A percentile compares a stretch with the other conserved stretches of the same genome.
phyloP scores from a whole-genome alignment of 1,284 basidiomycete genomes.

The Cryptococcus jaspeensis region DNA sequence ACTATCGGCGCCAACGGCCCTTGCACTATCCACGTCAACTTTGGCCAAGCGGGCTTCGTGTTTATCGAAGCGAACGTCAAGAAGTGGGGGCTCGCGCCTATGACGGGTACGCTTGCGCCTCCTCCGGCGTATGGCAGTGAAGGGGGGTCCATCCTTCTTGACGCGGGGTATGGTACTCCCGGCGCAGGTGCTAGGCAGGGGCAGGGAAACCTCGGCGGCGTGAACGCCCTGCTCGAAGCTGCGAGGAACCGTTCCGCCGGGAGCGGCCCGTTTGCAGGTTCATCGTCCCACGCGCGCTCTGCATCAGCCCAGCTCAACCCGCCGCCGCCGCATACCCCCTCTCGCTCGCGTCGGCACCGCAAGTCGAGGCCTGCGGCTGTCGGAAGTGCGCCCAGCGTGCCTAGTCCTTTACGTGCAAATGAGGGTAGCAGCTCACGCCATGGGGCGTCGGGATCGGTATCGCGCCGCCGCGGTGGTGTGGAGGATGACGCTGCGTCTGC shows the following conservation, averaged over 20 bases:
- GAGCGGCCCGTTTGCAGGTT: too few relatives aligned
- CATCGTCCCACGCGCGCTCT: too few relatives aligned
- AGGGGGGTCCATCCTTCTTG: constrained; percentile 85
- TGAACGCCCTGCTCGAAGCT: constrained; percentile 39
- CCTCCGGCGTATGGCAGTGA: constrained; percentile 95
- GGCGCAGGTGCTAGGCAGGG: constrained; percentile 14
- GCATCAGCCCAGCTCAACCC: too few relatives aligned
- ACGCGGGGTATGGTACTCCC: constrained; percentile 64
- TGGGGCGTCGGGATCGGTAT: constrained; percentile 7
- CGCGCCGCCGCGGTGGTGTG: constrained; percentile 25
- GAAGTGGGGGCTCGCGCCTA: constrained; percentile 95
- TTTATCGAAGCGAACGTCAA: constrained; percentile 98
- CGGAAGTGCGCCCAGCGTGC: constrained; percentile 31
- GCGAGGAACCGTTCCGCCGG: constrained; percentile 20
- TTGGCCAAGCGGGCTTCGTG: constrained; percentile 93
- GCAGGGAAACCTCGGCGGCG: constrained; percentile 23
- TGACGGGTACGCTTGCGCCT: constrained; percentile 88
- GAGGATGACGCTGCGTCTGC: constrained; percentile 2
- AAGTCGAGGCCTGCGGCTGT: constrained; percentile 12
- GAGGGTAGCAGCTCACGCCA: constrained; percentile 15
- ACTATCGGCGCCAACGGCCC: constrained; percentile 91
- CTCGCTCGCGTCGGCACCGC: not conserved
- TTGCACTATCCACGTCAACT: constrained; percentile 89
- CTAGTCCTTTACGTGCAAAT: constrained; percentile 38
- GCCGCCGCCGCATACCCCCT: too few relatives aligned